A percentile compares a stretch with the other conserved stretches of the same genome.
Evolutionary conservation across 495 filamentous ascomycete genomes (phyloP).

Genomic region (Neurospora sp.): DNA sequence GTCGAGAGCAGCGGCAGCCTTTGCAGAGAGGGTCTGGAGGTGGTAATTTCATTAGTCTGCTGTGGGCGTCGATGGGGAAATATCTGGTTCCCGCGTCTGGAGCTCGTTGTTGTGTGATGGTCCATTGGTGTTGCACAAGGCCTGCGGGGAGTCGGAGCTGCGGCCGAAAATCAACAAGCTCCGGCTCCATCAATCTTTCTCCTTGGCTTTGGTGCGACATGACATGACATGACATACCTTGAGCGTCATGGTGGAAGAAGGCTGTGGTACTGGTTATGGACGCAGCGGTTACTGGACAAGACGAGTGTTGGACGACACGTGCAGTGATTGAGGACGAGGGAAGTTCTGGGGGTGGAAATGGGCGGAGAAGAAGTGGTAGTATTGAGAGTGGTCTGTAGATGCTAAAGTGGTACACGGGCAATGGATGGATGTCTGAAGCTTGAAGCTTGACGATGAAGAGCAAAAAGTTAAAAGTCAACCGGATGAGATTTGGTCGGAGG

Average conservation of each 20-base stretch:
- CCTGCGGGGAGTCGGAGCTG: background rate
- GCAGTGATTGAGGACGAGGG: background rate
- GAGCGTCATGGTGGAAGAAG: conserved; percentile 29
- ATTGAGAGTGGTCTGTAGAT: background rate
- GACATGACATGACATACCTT: conserved; percentile 25
- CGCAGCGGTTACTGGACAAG: background rate
- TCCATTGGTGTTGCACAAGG: background rate
- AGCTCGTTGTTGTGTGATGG: background rate
- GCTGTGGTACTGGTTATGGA: background rate
- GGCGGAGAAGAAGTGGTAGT: background rate
- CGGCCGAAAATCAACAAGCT: background rate
- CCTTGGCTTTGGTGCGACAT: background rate
- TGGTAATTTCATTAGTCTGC: conserved; percentile 9
- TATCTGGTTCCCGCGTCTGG: background rate
- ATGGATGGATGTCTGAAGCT: background rate
- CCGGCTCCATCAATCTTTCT: background rate
- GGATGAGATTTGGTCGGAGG: background rate
- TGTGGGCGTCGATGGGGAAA: background rate
- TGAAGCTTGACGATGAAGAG: background rate
- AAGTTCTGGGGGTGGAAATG: background rate
- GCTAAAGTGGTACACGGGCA: background rate
- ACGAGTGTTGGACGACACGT: background rate
- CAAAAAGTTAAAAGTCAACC: background rate
- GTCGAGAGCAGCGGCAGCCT: conserved; percentile 80
- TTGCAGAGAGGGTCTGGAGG: conserved; percentile 68